These are phyloP conservation scores for Eucalyptus urophylla DNA, from an alignment of 345 rosid species.

Conservation along the genomic window DNA sequence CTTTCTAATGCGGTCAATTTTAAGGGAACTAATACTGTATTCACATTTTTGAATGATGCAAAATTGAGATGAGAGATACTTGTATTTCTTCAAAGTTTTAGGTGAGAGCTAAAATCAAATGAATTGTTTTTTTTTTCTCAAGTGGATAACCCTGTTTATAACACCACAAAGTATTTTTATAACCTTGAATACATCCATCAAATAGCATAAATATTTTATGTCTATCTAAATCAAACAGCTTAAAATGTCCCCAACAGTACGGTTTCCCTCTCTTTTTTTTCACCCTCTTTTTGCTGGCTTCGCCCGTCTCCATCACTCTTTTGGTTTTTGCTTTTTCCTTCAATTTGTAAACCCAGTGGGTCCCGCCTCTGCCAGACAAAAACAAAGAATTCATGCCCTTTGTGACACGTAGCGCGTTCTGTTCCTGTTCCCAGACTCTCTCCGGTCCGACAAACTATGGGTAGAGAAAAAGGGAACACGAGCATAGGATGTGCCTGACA, in stretches of 20 bases:
- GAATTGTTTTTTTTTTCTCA: background rate
- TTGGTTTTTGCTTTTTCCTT: background rate
- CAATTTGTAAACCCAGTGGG: background rate
- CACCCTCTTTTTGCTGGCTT: background rate
- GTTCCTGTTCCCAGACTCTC: background rate
- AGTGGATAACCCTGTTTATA: background rate
- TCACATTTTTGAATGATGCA: background rate
- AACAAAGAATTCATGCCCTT: background rate
- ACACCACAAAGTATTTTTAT: background rate
- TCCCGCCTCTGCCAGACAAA: background rate
- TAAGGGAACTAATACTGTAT: background rate
- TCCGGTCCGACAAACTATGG: background rate
- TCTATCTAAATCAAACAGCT: background rate
- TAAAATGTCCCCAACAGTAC: background rate
- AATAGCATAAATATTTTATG: background rate
- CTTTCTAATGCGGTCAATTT: background rate
- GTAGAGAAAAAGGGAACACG: background rate
- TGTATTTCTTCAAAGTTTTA: no score
- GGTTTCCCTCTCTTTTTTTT: background rate
- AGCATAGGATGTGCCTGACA: background rate
- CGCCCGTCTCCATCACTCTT: background rate
- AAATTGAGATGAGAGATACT: background rate
- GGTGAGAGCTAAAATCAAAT: background rate
- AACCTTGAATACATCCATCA: background rate
- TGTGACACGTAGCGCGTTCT: background rate